phyloP scores from a whole-genome alignment of 768 basidiomycete genomes.

The Cyclocybe aegerita region DNA sequence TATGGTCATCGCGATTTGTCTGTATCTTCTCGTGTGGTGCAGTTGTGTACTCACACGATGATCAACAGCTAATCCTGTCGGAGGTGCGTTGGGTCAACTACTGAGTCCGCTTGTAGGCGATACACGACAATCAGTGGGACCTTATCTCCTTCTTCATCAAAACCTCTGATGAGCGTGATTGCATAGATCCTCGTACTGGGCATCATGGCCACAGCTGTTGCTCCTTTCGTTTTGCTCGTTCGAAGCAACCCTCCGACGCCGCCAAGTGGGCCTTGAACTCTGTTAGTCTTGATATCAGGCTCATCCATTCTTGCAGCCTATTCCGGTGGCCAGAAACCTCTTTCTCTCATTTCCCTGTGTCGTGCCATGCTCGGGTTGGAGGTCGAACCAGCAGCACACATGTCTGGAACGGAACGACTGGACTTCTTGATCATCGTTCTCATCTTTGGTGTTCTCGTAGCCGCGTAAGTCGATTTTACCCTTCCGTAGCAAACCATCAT shows the following conservation, averaged over 20 bases:
- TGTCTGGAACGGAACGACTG: slow-evolving; percentile 64
- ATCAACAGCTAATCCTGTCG: slow-evolving; percentile 66
- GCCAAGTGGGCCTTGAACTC: slow-evolving; percentile 53
- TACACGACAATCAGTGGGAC: slow-evolving; percentile 57
- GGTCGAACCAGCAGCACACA: slow-evolving; percentile 44
- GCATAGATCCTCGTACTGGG: slow-evolving; percentile 67
- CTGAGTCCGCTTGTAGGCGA: slow-evolving; percentile 61
- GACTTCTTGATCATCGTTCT: slow-evolving; percentile 64
- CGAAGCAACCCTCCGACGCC: slow-evolving; percentile 66
- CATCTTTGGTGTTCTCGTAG: slow-evolving; percentile 66
- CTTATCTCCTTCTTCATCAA: background rate
- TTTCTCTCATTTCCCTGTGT: slow-evolving; percentile 51
- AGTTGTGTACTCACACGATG: background rate
- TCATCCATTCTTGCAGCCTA: slow-evolving; percentile 39
- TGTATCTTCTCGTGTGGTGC: background rate
- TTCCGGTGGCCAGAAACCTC: slow-evolving; percentile 61
- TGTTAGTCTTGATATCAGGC: background rate
- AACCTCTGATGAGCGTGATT: background rate
- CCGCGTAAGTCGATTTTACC: slow-evolving; percentile 46
- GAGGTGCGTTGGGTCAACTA: slow-evolving; percentile 71
- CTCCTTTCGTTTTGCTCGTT: slow-evolving; percentile 62
- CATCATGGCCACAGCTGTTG: slow-evolving; percentile 63
- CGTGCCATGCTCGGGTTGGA: slow-evolving; percentile 50
- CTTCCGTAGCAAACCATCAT: background rate
- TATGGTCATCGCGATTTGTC: slow-evolving; percentile 55